phyloP scores from a whole-genome alignment of 768 basidiomycete genomes.

The Lactarius psammicola region DNA sequence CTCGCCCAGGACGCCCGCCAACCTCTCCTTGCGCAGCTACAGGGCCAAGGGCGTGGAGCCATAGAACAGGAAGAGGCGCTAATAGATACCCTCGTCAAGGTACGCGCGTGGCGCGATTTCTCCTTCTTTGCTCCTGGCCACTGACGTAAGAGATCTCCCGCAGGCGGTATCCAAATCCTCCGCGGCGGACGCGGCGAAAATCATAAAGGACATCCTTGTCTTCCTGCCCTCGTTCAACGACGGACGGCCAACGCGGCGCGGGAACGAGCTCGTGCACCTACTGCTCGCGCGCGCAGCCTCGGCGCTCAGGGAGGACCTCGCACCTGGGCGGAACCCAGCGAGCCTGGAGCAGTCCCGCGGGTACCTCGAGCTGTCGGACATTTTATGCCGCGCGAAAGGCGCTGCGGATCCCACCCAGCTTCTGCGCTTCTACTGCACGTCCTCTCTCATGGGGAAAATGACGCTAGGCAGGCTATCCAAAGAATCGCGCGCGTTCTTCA shows the following conservation, averaged over 20 bases:
- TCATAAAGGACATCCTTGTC: conserved; percentile 55
- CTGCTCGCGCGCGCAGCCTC: conserved; percentile 41
- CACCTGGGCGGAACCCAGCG: conserved; percentile 32
- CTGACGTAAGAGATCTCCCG: no score
- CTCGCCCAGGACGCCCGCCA: conserved; percentile 51
- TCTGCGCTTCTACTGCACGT: conserved; percentile 51
- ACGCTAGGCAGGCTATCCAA: conserved; percentile 46
- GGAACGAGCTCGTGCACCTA: conserved; percentile 42
- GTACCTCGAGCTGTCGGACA: conserved; percentile 49
- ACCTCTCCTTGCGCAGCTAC: conserved; percentile 46
- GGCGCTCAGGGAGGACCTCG: conserved; percentile 36
- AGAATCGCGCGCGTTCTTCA: conserved; percentile 46
- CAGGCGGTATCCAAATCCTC: conserved; percentile 53
- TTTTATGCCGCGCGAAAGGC: conserved; percentile 43
- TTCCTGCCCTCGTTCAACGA: conserved; percentile 46
- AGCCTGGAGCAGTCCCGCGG: conserved; percentile 41
- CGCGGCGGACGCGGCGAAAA: conserved; percentile 42
- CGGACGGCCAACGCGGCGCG: conserved; percentile 37
- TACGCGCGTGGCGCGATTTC: conserved; percentile 33
- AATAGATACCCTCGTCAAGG: conserved; percentile 49
- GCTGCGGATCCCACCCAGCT: conserved; percentile 46
- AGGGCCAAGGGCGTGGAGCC: conserved; percentile 41
- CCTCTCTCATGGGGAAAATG: conserved; percentile 44
- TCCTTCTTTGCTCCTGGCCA: not conserved
- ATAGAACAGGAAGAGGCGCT: conserved; percentile 50